phyloP scores from a whole-genome alignment of 2,329 filamentous ascomycete genomes.

The Ambrosiella xylebori region DNA sequence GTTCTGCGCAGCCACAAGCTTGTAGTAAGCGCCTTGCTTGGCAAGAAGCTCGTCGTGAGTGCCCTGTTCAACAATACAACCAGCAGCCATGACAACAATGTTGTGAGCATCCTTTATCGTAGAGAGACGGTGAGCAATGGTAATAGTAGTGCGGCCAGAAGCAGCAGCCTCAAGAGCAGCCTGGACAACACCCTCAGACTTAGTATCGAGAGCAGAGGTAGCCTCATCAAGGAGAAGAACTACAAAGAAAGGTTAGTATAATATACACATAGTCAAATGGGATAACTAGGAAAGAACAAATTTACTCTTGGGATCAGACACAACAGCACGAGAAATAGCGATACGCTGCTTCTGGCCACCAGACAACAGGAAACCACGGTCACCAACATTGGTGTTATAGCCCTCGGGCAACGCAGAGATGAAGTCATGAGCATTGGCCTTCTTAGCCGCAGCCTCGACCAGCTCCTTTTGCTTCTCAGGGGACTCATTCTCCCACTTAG shows the following conservation, averaged over 20 bases:
- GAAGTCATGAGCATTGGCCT: constrained; percentile 90
- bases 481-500: constrained; percentile 49
- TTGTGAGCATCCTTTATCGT: constrained; percentile 91
- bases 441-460: constrained; percentile 66
- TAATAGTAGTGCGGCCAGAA: constrained; percentile 78
- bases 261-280: background rate
- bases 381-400: constrained; percentile 89
- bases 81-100: constrained; percentile 80
- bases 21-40: constrained; percentile 56
- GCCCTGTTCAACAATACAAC: constrained; percentile 81
- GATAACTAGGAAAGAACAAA: background rate
- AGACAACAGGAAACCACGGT: constrained; percentile 79
- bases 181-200: constrained; percentile 87
- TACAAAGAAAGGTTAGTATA: constrained; percentile 16
- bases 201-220: constrained; percentile 83
- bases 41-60: constrained; percentile 67
- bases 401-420: constrained; percentile 65
- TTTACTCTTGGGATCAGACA: constrained; percentile 66
- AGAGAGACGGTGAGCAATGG: constrained; percentile 86
- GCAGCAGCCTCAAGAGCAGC: constrained; percentile 76
- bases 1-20: constrained; percentile 74
- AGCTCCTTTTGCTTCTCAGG: constrained; percentile 53
- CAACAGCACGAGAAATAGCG: constrained; percentile 78
- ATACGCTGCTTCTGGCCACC: constrained; percentile 96
- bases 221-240: constrained; percentile 86